Percentiles rank a stretch among this genome's conserved stretches.
Evolutionary conservation across 2,329 filamentous ascomycete species (phyloP).

Genomic region (Hymenoscyphus scutula): DNA sequence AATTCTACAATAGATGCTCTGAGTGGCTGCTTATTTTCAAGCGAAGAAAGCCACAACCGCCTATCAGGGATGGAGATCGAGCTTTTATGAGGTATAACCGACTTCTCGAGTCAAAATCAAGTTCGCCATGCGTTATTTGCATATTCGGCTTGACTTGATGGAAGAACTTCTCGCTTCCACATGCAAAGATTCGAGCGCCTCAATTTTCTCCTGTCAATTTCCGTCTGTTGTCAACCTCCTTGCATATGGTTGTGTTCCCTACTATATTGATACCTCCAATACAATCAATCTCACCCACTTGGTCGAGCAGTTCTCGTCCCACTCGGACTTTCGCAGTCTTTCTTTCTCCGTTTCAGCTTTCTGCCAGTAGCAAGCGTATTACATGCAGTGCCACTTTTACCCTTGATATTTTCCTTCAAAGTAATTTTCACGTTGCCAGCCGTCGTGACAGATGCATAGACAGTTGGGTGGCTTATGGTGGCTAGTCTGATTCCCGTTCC

Average conservation of each 20-base stretch:
- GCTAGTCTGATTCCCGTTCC: not conserved
- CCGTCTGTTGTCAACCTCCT: conserved; percentile 5
- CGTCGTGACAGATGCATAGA: conserved; percentile 1
- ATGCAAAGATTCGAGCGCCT: not conserved
- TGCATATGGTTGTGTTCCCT: conserved; percentile 8
- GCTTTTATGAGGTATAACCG: not conserved
- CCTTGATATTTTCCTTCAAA: not conserved
- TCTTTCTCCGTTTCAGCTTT: conserved; percentile 12
- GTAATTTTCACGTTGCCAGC: not conserved
- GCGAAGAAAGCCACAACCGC: not conserved
- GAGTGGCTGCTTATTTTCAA: not conserved
- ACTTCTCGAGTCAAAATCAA: not conserved
- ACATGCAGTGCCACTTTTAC: conserved; percentile 3
- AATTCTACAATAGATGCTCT: not conserved
- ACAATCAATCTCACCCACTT: conserved; percentile 12
- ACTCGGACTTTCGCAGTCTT: conserved; percentile 17
- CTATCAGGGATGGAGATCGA: not conserved
- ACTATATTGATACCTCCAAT: not conserved
- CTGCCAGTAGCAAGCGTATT: not conserved
- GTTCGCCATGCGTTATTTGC: not conserved
- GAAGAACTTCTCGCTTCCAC: not conserved
- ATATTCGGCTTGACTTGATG: not conserved
- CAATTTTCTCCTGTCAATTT: conserved; percentile 6
- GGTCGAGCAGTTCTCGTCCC: conserved; percentile 7
- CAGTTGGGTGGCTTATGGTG: not conserved